Evolutionary conservation across 345 rosid genomes (phyloP), one percentile per base, ranked within the genome.

Genomic region (Psidium guajava): DNA sequence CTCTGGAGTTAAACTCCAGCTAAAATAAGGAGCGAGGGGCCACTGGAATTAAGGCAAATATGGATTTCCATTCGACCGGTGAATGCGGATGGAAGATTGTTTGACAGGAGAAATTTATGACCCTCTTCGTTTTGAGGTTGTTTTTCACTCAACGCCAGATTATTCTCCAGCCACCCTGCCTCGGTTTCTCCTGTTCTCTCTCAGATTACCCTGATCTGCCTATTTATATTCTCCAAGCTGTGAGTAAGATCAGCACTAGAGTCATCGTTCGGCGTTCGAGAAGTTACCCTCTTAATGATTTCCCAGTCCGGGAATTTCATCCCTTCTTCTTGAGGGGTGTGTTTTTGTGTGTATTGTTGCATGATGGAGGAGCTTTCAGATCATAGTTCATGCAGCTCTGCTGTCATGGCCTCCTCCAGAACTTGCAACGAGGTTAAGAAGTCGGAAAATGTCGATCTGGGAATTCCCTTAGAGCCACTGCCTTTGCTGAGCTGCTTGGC

Each of bases 81-180:
- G 42, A 84, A 77, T 21, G 42, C 50, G 28, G 82, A 24, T 54
- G 69, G 53, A 90, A 88, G 87, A 69, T 89, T 61, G 90, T 90
- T 90, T 85, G 88, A 83, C 88, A 82, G 87, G 61, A 86, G 53
- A 42, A 50, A 86, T 51, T 82, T 83, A 64, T 61, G 77, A 50
- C 73, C 49, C 25, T 20, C 14, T 69, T 20, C 75, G 6, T 42
- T n/a, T 5, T 54, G 8, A 85, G 89, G 93, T 91, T 91, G 89
- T 94, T 94, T 94, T 91, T 93, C 96, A 90, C 88, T 92, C 96
- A 95, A 93, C 98, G 86, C 88, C 91, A 91, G 87, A 69, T 18
- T 88, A 89, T 93, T 92, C 95, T 93, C 95, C 92, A 90, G 95
- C 91, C 93, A 91, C 88, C 88, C 90, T 82, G 74, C 74, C 86